Conservation (phyloP, 1,284 basidiomycete genomes). For the Rhodotorula sp. region DNA sequence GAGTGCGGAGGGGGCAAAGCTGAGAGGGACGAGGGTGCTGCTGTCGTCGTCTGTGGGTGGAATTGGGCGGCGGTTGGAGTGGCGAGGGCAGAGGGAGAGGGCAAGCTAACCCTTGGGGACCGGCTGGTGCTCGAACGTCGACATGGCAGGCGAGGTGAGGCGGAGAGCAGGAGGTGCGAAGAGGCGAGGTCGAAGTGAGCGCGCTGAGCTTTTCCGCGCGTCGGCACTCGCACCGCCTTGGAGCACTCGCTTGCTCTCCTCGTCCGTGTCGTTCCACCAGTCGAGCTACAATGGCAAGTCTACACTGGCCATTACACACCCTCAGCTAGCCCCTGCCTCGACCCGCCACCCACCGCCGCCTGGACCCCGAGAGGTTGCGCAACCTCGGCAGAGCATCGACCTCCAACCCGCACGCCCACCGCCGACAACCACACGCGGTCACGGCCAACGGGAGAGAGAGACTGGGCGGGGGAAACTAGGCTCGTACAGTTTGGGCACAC, state of each 20-base stretch:
- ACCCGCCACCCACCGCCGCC: not conserved
- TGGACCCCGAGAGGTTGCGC: no score
- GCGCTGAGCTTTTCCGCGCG: not conserved
- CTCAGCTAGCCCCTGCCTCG: not conserved
- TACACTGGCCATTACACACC: no score
- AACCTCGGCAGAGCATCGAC: not conserved
- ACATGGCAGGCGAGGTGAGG: slow-evolving; percentile 2
- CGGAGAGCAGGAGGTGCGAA: not conserved
- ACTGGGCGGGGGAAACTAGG: not conserved
- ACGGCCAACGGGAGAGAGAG: not conserved
- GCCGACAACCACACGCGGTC: not conserved
- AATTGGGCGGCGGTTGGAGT: not conserved
- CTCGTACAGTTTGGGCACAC: not conserved
- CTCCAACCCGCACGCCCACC: not conserved
- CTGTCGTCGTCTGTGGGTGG: not conserved
- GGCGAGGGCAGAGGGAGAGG: not conserved
- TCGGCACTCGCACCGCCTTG: not conserved
- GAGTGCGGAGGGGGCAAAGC: not conserved
- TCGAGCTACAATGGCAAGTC: slow-evolving; percentile 2
- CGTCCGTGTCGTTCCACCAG: slow-evolving; percentile 6
- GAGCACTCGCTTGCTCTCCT: not conserved
- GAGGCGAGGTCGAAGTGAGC: not conserved
- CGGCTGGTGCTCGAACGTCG: slow-evolving; percentile 5
- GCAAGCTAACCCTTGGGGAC: not conserved
- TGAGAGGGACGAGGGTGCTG: no score